A percentile compares a stretch with the other conserved stretches of the same genome.
phyloP scores from a whole-genome alignment of 208 protist species.

The Trypanosoma caninum region DNA sequence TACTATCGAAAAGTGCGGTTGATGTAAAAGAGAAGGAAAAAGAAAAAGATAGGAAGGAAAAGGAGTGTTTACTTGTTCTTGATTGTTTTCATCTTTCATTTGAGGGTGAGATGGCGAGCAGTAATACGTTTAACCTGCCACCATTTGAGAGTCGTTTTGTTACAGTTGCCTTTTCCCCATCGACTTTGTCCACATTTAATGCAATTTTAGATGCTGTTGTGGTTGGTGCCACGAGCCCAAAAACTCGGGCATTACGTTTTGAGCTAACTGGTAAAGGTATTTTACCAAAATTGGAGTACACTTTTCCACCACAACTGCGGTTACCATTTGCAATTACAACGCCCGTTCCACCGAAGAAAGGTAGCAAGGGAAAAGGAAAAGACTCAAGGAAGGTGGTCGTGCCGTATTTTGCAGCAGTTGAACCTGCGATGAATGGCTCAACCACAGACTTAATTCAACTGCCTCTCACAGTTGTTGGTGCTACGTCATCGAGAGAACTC shows the following conservation, averaged over 20 bases:
- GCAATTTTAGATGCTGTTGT: conserved; percentile 91
- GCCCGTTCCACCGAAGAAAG: background rate
- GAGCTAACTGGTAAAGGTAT: conserved; percentile 92
- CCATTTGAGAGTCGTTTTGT: conserved; percentile 96
- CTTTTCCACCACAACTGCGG: conserved; percentile 46
- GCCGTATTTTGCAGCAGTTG: background rate
- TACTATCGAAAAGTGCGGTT: conserved; percentile 18
- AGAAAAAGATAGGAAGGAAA: conserved; percentile 13
- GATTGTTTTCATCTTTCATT: conserved; percentile 64
- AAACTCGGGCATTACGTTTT: conserved; percentile 80
- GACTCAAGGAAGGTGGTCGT: conserved; percentile 5
- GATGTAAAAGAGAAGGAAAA: conserved; percentile 25
- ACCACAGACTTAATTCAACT: conserved; percentile 67
- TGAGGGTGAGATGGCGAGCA: conserved; percentile 23
- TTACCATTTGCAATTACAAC: conserved; percentile 10
- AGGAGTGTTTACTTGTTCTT: conserved; percentile 3
- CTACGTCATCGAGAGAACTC: conserved; percentile 39
- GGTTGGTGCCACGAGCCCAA: conserved; percentile 64
- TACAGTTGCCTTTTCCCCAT: conserved; percentile 89
- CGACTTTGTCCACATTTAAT: conserved; percentile 68
- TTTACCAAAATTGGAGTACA: conserved; percentile 85
- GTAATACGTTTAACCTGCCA: conserved; percentile 68
- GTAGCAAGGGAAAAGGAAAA: conserved; percentile 14
- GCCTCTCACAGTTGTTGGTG: conserved; percentile 77
- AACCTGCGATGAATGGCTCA: background rate